phyloP scores from a whole-genome alignment of 306 rosid species.

The Oxytropis ochrocephala region DNA sequence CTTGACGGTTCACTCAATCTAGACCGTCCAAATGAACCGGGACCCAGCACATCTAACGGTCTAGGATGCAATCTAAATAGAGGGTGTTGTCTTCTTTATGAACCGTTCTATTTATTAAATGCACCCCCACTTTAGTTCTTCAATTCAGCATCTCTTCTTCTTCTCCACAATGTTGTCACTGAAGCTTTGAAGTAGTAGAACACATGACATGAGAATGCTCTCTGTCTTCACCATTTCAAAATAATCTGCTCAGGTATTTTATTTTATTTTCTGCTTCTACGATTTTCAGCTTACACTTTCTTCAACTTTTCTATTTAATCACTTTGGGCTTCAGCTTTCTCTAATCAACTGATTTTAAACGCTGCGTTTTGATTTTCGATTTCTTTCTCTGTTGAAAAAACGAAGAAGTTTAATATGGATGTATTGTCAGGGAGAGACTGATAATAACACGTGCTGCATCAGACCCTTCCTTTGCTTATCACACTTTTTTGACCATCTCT shows the following conservation, averaged over 20 bases:
- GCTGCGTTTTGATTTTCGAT: not conserved
- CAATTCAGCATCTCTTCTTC: not conserved
- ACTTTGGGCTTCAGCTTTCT: not conserved
- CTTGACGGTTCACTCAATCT: not conserved
- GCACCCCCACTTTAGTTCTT: constrained; percentile 1
- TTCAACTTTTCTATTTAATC: not conserved
- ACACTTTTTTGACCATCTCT: constrained; percentile 19
- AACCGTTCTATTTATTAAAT: not conserved
- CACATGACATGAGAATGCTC: not conserved
- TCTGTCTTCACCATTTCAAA: not conserved
- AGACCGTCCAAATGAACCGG: not conserved
- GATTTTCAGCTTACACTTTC: not conserved
- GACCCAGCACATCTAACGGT: not conserved
- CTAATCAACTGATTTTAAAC: not conserved
- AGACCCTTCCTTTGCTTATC: not conserved
- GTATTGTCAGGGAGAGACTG: too few species aligned
- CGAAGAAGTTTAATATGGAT: not conserved
- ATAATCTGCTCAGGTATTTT: not conserved
- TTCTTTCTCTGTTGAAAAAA: not conserved
- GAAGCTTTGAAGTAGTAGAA: not conserved
- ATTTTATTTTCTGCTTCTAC: not conserved
- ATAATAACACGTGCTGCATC: constrained; percentile 5
- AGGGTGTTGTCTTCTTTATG: not conserved
- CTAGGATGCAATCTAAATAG: not conserved
- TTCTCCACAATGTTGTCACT: not conserved